A percentile compares a stretch with the other conserved stretches of the same genome.
Conservation (phyloP, 805 yeast species). For the Wickerhamomyces pijperi region DNA sequence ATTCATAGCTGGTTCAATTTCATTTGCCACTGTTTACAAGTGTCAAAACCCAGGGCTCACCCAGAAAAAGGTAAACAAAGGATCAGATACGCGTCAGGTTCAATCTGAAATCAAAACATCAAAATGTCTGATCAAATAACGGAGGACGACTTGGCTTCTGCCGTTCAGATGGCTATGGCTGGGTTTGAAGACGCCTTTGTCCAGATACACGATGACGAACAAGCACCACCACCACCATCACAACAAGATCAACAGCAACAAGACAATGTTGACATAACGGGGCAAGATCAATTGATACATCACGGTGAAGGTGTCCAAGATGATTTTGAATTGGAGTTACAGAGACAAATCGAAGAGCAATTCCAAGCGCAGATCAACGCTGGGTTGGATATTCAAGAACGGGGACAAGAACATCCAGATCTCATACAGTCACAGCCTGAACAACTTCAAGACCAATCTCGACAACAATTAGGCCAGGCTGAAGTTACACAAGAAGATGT, state of each 20-base stretch:
- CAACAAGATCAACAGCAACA: no score
- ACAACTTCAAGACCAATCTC: no score
- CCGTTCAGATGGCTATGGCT: conserved; percentile 28
- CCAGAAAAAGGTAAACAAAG: background rate
- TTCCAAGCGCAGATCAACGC: conserved; percentile 5
- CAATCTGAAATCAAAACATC: conserved; percentile 1
- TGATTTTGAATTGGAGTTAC: conserved; percentile 16
- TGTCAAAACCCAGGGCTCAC: no score
- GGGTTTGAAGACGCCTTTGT: conserved; percentile 8
- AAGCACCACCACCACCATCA: background rate
- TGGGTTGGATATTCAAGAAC: conserved; percentile 2
- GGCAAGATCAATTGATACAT: no score
- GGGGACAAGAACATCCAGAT: conserved; percentile 3
- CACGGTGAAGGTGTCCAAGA: no score
- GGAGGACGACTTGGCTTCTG: conserved; percentile 26
- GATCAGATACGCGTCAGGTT: conserved; percentile 2
- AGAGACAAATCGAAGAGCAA: conserved; percentile 15
- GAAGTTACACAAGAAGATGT: background rate
- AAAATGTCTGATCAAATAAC: conserved; percentile 3
- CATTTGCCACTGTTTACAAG: no score
- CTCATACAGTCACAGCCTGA: no score
- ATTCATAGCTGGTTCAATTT: background rate
- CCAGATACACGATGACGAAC: conserved; percentile 1
- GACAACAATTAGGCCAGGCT: no score
- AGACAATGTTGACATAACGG: no score